Percentiles rank a stretch among this genome's conserved stretches.
Evolutionary conservation across 2,329 filamentous ascomycete genomes (phyloP).

Genomic region (Fusarium oxysporum): DNA sequence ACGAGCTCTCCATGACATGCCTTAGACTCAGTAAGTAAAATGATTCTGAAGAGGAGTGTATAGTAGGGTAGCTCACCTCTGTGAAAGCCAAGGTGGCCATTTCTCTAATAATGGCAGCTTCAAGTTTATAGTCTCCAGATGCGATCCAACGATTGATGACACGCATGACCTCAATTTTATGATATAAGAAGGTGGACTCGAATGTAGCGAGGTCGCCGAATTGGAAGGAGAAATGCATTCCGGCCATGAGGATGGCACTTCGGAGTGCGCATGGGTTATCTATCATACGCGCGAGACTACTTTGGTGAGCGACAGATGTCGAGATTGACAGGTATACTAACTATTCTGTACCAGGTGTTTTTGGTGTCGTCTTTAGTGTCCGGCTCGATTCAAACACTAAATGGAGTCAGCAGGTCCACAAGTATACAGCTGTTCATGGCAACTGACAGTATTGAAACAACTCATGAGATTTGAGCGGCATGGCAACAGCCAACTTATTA

Average conservation of each 20-base stretch:
- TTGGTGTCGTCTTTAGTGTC: background rate
- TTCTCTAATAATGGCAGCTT: background rate
- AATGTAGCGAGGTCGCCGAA: background rate
- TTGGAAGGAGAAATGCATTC: slow-evolving; percentile 22
- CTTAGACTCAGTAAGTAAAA: background rate
- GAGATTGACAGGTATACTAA: background rate
- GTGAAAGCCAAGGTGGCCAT: slow-evolving; percentile 17
- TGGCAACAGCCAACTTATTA: slow-evolving; percentile 5
- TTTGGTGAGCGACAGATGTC: background rate
- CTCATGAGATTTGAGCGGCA: slow-evolving; percentile 20
- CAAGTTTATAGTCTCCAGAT: background rate
- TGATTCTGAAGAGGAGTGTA: accelerated
- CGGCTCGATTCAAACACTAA: slow-evolving; percentile 2
- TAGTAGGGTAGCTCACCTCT: background rate
- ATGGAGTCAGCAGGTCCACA: background rate
- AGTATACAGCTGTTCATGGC: accelerated
- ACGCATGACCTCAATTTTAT: slow-evolving; percentile 16
- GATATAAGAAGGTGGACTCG: slow-evolving; percentile 11
- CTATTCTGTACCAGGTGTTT: background rate
- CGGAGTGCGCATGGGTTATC: slow-evolving; percentile 1
- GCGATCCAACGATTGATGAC: slow-evolving; percentile 17
- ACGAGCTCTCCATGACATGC: slow-evolving; percentile 8
- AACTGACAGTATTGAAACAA: slow-evolving; percentile 21
- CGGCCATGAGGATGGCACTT: slow-evolving; percentile 8
- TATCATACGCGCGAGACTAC: background rate